Base-by-base conservation (phyloP, 129 eudicot species). In the Silybum marianum region DNA sequence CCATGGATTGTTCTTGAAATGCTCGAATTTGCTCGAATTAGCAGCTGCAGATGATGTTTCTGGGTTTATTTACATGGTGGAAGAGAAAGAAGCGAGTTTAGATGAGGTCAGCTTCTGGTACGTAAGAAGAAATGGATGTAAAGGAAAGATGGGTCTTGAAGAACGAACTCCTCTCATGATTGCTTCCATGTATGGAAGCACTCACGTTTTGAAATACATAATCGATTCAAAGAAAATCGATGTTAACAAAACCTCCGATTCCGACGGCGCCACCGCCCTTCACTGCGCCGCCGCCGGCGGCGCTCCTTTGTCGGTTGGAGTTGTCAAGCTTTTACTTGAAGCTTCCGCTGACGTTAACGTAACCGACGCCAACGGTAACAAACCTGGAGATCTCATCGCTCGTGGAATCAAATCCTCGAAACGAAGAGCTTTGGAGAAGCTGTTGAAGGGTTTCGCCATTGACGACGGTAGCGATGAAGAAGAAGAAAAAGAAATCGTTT, bases 261-360 rank as follows among this genome's bases (percentile, higher is more conserved):
- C 90, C 0, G 97, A 92, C 80, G 81, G 85, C 2, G 89, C 85
- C 36, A 88, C 97, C 28, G 93, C 95, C 0, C 95, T 92, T 9
- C 97, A 92, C 88, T 90, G 95, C 24, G 97, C 95, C 18, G 93
- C 90, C 4, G 86, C 95, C 6, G 94, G 97, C 23, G 94, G 99
- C 2, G 81, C 97, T 6, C 74, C 78, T 13, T n/a, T 83, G 2
- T 73, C 91, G 0, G 80, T 84, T 2, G 86, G 51, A n/a, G 83
- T 80, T 24, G 93, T 89, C 24, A 84, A 89, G 85, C 46, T 87
- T 74, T 84, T 95, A 80, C 62, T 92, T 3, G 86, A 88, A 10
- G 91, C 94, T 6, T 78, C 85, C 3, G 94, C 93, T 0, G 91
- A 92, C 69, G 77, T 80, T 30, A 80, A 85, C 54, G 22, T 75